Base-by-base conservation (phyloP, 306 rosid genomes). In the Medicago ruthenica region DNA sequence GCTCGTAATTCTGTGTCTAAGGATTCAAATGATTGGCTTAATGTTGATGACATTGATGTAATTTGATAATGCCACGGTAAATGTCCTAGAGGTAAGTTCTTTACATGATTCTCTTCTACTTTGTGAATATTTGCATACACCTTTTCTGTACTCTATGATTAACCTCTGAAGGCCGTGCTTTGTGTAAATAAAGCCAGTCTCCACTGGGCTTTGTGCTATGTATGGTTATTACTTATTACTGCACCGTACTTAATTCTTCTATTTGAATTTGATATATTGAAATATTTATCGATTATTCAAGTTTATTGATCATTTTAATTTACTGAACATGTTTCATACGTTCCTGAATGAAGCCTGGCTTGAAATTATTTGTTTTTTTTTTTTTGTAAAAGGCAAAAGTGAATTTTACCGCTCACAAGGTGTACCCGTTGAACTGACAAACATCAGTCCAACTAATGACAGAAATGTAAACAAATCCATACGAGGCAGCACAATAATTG, bases 1-100 rank as follows among this genome's bases (percentile, higher is more conserved):
- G 72, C 85, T 59, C 77, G 81, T 45, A 89, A 89, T 82, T 73
- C 85, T 24, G 90, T 79, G 83, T 70, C 74, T 80, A 95, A 87
- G 87, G 97, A 92, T 84, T 82, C 97, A 58, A 92, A 78, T 83
- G 98, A 95, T 79, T 95, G 98, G 98, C 97, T 88, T 77, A 85
- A 89, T 20, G 87, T 92, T 67, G 97, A 95, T 75, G 98, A 90
- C 73, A 90, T 87, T 73, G 98, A 90, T 81, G 92, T 79, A 20
- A 82, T 95, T 45, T 92, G 89, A 95, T 14, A 47, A 41, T 64
- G 63, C 71, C 69, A 47, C 71, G 22, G 51, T 80, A 83, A 47
- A 65, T 36, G 70, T 77, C 63, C n/a, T 24, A 57, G 54, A 70
- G 70, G 81, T 67, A 78, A 65, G 83, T 77, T 53, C 44, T 80